Conservation (phyloP, 164 flowering plant species). For the Nymphaea colorata region DNA sequence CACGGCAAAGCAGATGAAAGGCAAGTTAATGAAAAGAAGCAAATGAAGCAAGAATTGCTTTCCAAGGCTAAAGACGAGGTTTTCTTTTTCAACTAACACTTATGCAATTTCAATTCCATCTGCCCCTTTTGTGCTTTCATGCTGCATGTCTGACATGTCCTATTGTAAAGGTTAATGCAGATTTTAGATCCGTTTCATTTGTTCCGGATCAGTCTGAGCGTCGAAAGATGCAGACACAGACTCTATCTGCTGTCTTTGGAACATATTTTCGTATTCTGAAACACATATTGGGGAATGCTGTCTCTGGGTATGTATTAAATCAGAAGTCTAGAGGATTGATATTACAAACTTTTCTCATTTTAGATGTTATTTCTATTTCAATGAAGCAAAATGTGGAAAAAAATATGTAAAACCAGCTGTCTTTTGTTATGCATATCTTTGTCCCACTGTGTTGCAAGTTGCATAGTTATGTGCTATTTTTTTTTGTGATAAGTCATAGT, state of each 20-base stretch:
- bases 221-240: slow-evolving; percentile 63
- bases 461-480: too few relatives aligned
- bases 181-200: slow-evolving; percentile 59
- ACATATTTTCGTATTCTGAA: slow-evolving; percentile 83
- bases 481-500: too few relatives aligned
- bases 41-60: slow-evolving; percentile 38
- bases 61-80: slow-evolving; percentile 79
- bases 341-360: too few relatives aligned
- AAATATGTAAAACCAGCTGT: too few relatives aligned
- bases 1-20: slow-evolving; percentile 22
- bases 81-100: slow-evolving; percentile 3
- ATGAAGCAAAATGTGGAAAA: too few relatives aligned
- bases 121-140: too few relatives aligned
- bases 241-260: slow-evolving; percentile 79
- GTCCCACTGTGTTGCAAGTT: too few relatives aligned
- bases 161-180: slow-evolving; percentile 59
- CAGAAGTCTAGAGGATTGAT: too few relatives aligned
- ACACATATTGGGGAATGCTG: slow-evolving; percentile 31
- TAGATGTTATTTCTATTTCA: too few relatives aligned
- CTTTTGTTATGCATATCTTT: too few relatives aligned
- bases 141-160: slow-evolving; percentile 1
- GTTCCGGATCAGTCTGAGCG: slow-evolving; percentile 45
- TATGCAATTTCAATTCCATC: too few relatives aligned
- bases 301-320: slow-evolving; percentile 24
- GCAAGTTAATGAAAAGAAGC: slow-evolving; percentile 48